These are phyloP conservation scores for Mycogone perniciosa DNA, from an alignment of 2,329 filamentous ascomycete genomes.

Conservation along the genomic window DNA sequence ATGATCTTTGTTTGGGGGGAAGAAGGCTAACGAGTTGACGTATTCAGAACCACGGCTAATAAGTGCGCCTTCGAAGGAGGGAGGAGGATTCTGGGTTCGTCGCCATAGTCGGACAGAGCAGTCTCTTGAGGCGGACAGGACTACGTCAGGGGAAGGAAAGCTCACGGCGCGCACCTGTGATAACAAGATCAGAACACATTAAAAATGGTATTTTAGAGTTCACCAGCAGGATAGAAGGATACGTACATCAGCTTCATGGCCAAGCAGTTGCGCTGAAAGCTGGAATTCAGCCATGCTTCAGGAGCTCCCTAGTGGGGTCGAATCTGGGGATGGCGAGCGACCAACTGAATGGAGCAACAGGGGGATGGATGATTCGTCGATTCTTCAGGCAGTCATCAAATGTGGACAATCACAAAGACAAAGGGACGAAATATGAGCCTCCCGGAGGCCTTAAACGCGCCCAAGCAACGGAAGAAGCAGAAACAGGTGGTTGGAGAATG, in stretches of 20 bases:
- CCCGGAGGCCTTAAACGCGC: no score
- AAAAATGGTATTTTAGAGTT: not conserved
- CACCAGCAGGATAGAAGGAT: not conserved
- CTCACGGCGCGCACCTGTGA: slow-evolving; percentile 78
- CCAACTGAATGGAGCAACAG: no score
- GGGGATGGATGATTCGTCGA: no score
- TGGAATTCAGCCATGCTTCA: slow-evolving; percentile 72
- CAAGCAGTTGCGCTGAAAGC: slow-evolving; percentile 81
- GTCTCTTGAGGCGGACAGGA: slow-evolving; percentile 87
- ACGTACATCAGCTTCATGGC: slow-evolving; percentile 89
- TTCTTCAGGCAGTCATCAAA: no score
- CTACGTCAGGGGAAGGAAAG: slow-evolving; percentile 64
- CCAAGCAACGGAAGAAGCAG: no score
- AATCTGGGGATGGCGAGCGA: slow-evolving; percentile 5
- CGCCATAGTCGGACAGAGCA: slow-evolving; percentile 85
- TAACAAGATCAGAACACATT: slow-evolving; percentile 13
- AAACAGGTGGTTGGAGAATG: not conserved
- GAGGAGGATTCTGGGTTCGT: slow-evolving; percentile 57
- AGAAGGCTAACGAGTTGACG: slow-evolving; percentile 76
- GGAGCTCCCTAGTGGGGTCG: not conserved
- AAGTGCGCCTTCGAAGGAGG: slow-evolving; percentile 70
- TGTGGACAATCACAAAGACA: slow-evolving; percentile 1
- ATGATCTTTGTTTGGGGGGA: slow-evolving; percentile 60
- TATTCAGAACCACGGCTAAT: slow-evolving; percentile 76
- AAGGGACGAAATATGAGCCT: not conserved